Percentiles rank a stretch among this genome's conserved stretches.
Conservation (phyloP, 2,329 filamentous ascomycete species). For the Tolypocladium sp. region DNA sequence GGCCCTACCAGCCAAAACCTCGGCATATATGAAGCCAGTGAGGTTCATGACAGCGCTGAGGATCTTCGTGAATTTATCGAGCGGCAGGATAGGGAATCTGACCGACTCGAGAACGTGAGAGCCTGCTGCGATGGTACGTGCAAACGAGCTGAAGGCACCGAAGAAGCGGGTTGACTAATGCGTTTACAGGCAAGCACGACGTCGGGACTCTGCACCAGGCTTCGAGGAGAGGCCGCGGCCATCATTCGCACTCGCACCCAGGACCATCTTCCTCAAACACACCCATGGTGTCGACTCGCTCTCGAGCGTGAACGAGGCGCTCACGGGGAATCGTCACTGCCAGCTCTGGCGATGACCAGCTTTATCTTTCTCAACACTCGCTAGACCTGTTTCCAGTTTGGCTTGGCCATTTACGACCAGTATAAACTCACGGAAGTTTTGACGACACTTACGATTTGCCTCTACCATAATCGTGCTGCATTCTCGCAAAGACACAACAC, state of each 20-base stretch:
- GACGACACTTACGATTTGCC: constrained; percentile 19
- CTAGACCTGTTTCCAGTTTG: constrained; percentile 4
- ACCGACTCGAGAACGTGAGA: constrained; percentile 85
- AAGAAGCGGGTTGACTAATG: constrained; percentile 12
- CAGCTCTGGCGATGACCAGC: not conserved
- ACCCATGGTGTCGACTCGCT: constrained; percentile 24
- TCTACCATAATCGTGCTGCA: constrained; percentile 4
- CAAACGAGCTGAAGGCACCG: not conserved
- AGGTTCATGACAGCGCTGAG: constrained; percentile 70
- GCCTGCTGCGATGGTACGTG: constrained; percentile 91
- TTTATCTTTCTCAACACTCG: not conserved
- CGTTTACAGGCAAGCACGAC: constrained; percentile 58
- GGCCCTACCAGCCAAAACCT: constrained; percentile 32
- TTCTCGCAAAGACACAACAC: not conserved
- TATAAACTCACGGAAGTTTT: constrained; percentile 16
- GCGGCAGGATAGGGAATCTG: constrained; percentile 64
- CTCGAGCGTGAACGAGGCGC: constrained; percentile 18
- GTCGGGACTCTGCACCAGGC: constrained; percentile 49
- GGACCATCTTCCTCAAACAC: constrained; percentile 25
- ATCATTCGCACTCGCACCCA: constrained; percentile 23
- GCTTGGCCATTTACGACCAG: constrained; percentile 10
- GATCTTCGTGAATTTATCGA: constrained; percentile 75
- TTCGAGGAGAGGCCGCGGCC: constrained; percentile 35
- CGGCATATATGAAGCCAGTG: constrained; percentile 51
- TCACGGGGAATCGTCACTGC: not conserved